A percentile compares a stretch with the other conserved stretches of the same genome.
These are phyloP conservation scores for Lumnitzera racemosa DNA, from an alignment of 345 rosid genomes.

Conservation along the genomic window DNA sequence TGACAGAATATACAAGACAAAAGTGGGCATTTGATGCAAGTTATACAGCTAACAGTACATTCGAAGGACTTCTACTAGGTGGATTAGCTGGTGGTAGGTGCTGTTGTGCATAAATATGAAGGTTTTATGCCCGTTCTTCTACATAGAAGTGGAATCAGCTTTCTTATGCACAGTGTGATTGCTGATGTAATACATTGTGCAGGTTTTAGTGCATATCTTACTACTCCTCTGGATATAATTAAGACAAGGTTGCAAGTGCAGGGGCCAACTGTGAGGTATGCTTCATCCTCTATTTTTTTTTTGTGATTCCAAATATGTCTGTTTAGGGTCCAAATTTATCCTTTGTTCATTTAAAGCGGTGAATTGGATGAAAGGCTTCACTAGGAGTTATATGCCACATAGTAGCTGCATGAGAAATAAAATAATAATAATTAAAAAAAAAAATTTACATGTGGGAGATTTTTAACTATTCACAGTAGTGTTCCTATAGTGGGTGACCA, in stretches of 20 bases:
- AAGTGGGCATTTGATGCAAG: constrained; percentile 41
- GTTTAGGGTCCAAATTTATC: too few species aligned
- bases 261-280: constrained; percentile 67
- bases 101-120: constrained; percentile 7
- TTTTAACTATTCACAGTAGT: too few species aligned
- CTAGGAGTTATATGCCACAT: too few species aligned
- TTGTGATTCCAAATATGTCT: background rate
- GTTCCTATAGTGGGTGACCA: too few species aligned
- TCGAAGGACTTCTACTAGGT: constrained; percentile 81
- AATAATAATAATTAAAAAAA: too few species aligned
- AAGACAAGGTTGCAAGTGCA: constrained; percentile 96
- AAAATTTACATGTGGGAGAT: too few species aligned
- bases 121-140: background rate
- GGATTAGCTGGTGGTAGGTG: constrained; percentile 94
- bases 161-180: constrained; percentile 1
- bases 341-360: too few species aligned
- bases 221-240: constrained; percentile 84
- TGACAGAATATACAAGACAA: constrained; percentile 47
- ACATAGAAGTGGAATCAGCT: constrained; percentile 2
- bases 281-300: background rate
- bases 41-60: constrained; percentile 32
- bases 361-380: too few species aligned
- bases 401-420: too few species aligned
- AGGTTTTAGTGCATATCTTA: constrained; percentile 85
- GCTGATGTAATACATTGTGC: constrained; percentile 12